Evolutionary conservation across 2,329 filamentous ascomycete genomes (phyloP), one percentile per base, ranked within the genome.

Genomic region (Aureobasidium namibiae): DNA sequence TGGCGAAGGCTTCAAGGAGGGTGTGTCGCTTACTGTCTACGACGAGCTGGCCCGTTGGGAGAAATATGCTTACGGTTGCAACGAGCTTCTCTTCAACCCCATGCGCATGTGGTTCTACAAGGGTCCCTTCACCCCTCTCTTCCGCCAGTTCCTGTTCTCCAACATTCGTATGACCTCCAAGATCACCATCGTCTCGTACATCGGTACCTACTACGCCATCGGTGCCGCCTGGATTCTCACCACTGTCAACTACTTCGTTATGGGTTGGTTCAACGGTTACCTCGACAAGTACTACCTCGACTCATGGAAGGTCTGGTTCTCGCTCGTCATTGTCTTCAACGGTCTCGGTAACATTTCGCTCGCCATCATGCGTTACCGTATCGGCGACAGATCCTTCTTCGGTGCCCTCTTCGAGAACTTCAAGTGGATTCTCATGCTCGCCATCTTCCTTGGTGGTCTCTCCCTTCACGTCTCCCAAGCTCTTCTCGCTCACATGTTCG

Each of bases 31-130:
- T 60, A 92, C 89, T 0, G 88, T 92, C 10, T 91, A 92, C 69
- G 89, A 92, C 72, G 89, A 92, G 72, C 78, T 92, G 61, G 86
- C 88, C 1, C 86, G 89, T 60, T 92, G 89, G 89, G 89, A 92
- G 69, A 92, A 92, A 73, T 91, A 91, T 69, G 89, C 89, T 3
- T 92, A 90, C 67, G 88, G 89, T 38, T 92, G 89, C 74, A 89
- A 88, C 70, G 89, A 92, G 75, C 78, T 92, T 60, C 79, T 92
- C 60, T 92, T 94, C 76, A 82, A 92, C 68, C 89, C 89, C 3
- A 77, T 92, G 61, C 81, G 82, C 61, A 84, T 83, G 65, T 92
- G 89, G 89, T 24, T 71, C 84, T 45, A 84, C 80, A 69, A 82
- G 80, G 89, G 89, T 0, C 89, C 89, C 26, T 89, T 92, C 70